A percentile compares a stretch with the other conserved stretches of the same genome.
Evolutionary conservation across 179 eudicot species (phyloP).

Genomic region (Vitellaria paradoxa): DNA sequence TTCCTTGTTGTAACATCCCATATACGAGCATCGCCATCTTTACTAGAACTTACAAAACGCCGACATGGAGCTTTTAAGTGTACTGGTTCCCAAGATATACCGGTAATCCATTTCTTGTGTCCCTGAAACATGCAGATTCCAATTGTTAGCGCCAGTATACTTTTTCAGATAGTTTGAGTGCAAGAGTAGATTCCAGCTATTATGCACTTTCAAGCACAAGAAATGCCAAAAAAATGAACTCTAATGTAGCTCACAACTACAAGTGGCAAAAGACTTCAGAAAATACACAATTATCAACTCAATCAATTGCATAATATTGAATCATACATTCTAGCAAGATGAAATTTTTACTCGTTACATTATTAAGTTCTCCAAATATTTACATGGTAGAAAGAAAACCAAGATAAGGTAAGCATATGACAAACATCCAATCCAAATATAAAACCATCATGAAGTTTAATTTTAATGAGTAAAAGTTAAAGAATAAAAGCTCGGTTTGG

Average conservation of each 20-base stretch:
- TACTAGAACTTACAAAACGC: constrained; percentile 94
- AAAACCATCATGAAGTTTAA: too few relatives aligned
- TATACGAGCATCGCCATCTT: constrained; percentile 98
- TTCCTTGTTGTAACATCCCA: constrained; percentile 78
- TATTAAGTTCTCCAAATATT: neutral
- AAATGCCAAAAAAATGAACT: neutral
- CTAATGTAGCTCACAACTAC: neutral
- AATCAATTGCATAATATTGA: neutral
- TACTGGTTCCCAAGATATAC: constrained; percentile 95
- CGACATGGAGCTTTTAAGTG: constrained; percentile 94
- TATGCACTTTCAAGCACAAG: neutral
- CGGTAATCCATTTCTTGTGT: constrained; percentile 98
- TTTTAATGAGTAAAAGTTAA: neutral
- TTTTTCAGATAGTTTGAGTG: neutral
- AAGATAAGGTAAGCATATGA: neutral
- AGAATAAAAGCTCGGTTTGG: neutral
- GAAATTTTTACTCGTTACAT: neutral
- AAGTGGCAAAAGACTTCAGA: neutral
- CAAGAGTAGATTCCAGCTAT: neutral
- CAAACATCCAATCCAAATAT: neutral
- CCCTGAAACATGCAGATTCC: constrained; percentile 53
- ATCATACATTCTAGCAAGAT: neutral
- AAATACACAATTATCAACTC: neutral
- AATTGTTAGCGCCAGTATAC: neutral
- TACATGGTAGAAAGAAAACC: neutral